Base-by-base conservation (phyloP, 2,329 filamentous ascomycete species). In the Coleophoma crateriformis region DNA sequence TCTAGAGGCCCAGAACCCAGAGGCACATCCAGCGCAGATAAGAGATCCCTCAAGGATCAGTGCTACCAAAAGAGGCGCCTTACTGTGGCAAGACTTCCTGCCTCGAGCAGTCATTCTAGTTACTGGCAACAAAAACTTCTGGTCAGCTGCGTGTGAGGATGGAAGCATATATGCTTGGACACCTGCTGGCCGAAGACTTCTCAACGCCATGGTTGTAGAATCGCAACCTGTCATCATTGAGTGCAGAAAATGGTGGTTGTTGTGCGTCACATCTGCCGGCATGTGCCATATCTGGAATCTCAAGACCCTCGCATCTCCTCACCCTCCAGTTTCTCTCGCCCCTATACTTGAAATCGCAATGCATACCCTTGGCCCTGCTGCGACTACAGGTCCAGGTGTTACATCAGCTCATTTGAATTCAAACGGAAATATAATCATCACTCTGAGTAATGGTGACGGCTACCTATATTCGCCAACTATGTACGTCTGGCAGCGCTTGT, bases 231-330 rank as follows among this genome's bases (percentile, higher is more conserved):
- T 97, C 33, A 94, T 99, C 50, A 76, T 99, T 22, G 94, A 97
- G 65, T 92, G 87, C 61, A 82, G 91, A 49, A 88, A 88, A 11
- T 87, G 87, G 71, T 97, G 89, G 88, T 72, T 99, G 5, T 76
- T 99, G 46, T 92, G 88, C 63, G 87, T 99, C 55, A 92, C 90
- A 4, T 87, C 92, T 1, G 86, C 88, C 4, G 94, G 94, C 5
- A 81, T 92, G 69, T 94, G 86, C 59, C 85, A 97, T 66, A 88
- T 99, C 39, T 99, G 92, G 91, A 92, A 97, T 64, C 76, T 96
- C 51, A 86, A 86, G 58, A 87, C 82, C 0, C 84, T 95, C 63
- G 83, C 84, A 3, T 86, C 91, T 0, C 88, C 90, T 15, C 91
- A 96, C 64, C 90, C 92, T 2, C 92, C 94, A 0, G 80, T 96